Percentiles rank a stretch among this genome's conserved stretches.
Evolutionary conservation across 2,329 filamentous ascomycete genomes (phyloP).

Genomic region (Ceratocystis huliohia): DNA sequence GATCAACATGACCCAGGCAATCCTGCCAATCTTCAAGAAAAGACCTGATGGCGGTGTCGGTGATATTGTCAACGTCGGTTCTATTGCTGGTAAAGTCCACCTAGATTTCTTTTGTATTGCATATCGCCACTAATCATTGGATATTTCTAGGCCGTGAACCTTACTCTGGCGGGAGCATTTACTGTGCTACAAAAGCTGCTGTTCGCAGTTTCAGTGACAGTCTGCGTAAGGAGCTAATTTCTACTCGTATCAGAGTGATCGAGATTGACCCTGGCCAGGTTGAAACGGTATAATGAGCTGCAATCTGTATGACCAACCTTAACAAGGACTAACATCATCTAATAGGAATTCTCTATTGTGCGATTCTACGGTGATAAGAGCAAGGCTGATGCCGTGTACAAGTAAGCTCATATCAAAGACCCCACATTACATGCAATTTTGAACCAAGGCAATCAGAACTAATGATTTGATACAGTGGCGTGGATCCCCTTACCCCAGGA

Average conservation of each 20-base stretch:
- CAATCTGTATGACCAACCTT: not conserved
- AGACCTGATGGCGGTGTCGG: constrained; percentile 64
- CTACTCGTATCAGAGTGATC: constrained; percentile 69
- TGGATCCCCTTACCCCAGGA: constrained; percentile 72
- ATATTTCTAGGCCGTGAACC: constrained; percentile 50
- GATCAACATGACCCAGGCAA: constrained; percentile 90
- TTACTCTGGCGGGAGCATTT: constrained; percentile 76
- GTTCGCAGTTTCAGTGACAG: constrained; percentile 74
- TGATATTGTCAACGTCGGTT: constrained; percentile 91
- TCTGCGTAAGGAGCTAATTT: constrained; percentile 69
- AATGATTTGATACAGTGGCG: constrained; percentile 38
- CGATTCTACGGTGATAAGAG: constrained; percentile 77
- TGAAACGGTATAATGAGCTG: constrained; percentile 53
- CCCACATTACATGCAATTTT: not conserved
- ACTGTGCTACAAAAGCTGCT: constrained; percentile 86
- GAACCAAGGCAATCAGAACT: constrained; percentile 13
- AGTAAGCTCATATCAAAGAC: constrained; percentile 40
- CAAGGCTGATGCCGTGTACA: constrained; percentile 84
- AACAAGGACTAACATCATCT: constrained; percentile 15
- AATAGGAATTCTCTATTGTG: constrained; percentile 72
- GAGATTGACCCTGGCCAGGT: constrained; percentile 87
- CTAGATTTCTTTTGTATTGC: not conserved
- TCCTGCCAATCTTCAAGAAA: constrained; percentile 69
- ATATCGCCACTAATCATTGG: not conserved
- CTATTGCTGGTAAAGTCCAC: constrained; percentile 53